Evolutionary conservation across 2,329 filamentous ascomycete species (phyloP).

Genomic region (Penicillium occitanis): DNA sequence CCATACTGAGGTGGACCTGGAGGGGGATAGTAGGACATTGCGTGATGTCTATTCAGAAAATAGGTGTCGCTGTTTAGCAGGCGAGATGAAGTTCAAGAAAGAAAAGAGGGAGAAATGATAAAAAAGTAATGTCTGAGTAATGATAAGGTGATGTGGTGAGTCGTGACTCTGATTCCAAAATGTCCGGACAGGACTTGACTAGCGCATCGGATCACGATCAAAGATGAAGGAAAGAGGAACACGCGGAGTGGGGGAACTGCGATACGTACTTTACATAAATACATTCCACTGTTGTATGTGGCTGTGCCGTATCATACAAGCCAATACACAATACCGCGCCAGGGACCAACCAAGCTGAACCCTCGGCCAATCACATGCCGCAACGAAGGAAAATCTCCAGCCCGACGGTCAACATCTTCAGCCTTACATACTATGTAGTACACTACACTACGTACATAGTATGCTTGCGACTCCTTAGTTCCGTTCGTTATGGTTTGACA

Average conservation of each 20-base stretch:
- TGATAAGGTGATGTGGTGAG: slow-evolving; percentile 1
- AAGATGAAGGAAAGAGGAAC: background rate
- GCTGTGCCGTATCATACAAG: background rate
- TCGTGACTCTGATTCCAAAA: slow-evolving; percentile 4
- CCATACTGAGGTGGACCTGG: slow-evolving; percentile 48
- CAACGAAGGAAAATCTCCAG: background rate
- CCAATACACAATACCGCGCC: background rate
- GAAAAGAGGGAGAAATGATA: background rate
- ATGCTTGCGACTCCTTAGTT: background rate
- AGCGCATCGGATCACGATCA: background rate
- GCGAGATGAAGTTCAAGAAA: background rate
- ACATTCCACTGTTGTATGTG: background rate
- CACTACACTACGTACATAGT: too few relatives aligned
- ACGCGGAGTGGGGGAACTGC: slow-evolving; percentile 10
- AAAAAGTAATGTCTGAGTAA: background rate
- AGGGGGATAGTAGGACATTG: slow-evolving; percentile 65
- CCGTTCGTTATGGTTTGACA: background rate
- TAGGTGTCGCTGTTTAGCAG: background rate
- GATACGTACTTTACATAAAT: background rate
- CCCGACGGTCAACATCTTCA: background rate
- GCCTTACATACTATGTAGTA: background rate
- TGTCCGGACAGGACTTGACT: background rate
- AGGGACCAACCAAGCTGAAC: background rate
- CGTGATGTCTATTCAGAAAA: slow-evolving; percentile 13
- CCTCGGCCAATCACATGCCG: background rate